Base-by-base conservation (phyloP, 495 filamentous ascomycete genomes). In the Trichoderma gamsii region DNA sequence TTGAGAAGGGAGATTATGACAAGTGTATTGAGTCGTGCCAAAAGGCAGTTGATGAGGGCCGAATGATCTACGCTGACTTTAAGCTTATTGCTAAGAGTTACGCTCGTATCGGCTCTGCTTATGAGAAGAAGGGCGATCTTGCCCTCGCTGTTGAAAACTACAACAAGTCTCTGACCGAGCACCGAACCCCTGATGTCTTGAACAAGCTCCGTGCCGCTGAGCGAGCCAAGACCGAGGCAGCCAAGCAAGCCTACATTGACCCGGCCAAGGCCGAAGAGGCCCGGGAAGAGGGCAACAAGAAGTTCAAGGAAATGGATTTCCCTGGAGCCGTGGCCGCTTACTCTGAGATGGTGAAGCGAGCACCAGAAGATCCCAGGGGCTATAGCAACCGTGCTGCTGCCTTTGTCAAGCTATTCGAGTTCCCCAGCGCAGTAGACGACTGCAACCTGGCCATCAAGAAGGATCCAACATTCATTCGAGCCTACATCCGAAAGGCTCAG, bases 361-460 rank as follows among this genome's bases (percentile, higher is more conserved):
- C 91, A 0, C 95, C 95, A 21, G 84, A 94, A 2, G 95, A 99
- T 76, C 90, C 96, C 41, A 90, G 95, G 69, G 95, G 96, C 27
- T 99, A 94, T 82, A 92, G 89, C 76, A 99, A 99, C 83, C 92
- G 96, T 73, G 95, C 95, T 18, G 95, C 95, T 2, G 96, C 96
- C 41, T 90, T 97, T 72, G 90, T 96, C 79, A 99, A 99, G 82
- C 83, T 99, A 25, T 89, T 98, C 79, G 88, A 92, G 38, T 98
- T 99, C 84, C 95, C 95, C 16, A 88, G 88, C 71, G 95, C 95
- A 1, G 89, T 98, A 61, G 86, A 90, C 64, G 96, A 99, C 82
- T 98, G 96, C 76, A 90, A 97, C 79, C 80, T 84, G 75, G 96
- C 95, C 43, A 93, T 95, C 78, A 88, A 89, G 84, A 91, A 89